Conservation (phyloP, 1,284 basidiomycete species). For the Leccinum fallax region DNA sequence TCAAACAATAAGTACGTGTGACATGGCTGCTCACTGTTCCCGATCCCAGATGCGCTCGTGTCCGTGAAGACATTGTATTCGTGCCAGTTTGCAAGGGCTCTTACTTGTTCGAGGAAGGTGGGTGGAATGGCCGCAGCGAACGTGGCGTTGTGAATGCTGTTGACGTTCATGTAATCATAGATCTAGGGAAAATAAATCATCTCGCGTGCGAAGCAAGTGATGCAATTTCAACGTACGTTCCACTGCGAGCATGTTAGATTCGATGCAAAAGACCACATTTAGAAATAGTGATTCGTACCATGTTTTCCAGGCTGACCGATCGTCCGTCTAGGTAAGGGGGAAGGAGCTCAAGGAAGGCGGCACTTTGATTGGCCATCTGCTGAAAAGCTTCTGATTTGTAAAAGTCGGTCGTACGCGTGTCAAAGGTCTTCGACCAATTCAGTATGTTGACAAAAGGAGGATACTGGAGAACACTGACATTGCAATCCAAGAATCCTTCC, state of each 20-base stretch:
- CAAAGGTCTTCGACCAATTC: slow-evolving; percentile 47
- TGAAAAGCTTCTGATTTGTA: slow-evolving; percentile 59
- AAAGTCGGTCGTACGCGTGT: slow-evolving; percentile 50
- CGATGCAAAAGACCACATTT: background rate
- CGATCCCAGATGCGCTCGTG: slow-evolving; percentile 55
- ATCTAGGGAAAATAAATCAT: slow-evolving; percentile 48
- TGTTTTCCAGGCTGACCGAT: slow-evolving; percentile 60
- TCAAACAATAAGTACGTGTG: slow-evolving; percentile 7
- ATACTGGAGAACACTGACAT: slow-evolving; percentile 39
- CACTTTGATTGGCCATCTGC: slow-evolving; percentile 48
- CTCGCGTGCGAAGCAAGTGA: background rate
- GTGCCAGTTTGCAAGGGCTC: slow-evolving; percentile 73
- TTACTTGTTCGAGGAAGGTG: slow-evolving; percentile 59
- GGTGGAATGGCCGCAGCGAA: slow-evolving; percentile 57
- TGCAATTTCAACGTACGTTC: slow-evolving; percentile 50
- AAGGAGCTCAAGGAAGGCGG: slow-evolving; percentile 58
- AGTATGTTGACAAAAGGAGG: background rate
- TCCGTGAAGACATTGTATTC: slow-evolving; percentile 75
- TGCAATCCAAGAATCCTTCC: slow-evolving; percentile 66
- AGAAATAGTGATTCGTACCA: slow-evolving; percentile 44
- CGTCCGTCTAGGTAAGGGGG: slow-evolving; percentile 59
- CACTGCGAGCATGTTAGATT: slow-evolving; percentile 43
- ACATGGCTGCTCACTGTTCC: slow-evolving; percentile 58
- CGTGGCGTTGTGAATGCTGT: slow-evolving; percentile 67
- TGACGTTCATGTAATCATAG: slow-evolving; percentile 76